Evolutionary conservation across 2,329 filamentous ascomycete species (phyloP).

Genomic region (Hyphodiscus sp.): DNA sequence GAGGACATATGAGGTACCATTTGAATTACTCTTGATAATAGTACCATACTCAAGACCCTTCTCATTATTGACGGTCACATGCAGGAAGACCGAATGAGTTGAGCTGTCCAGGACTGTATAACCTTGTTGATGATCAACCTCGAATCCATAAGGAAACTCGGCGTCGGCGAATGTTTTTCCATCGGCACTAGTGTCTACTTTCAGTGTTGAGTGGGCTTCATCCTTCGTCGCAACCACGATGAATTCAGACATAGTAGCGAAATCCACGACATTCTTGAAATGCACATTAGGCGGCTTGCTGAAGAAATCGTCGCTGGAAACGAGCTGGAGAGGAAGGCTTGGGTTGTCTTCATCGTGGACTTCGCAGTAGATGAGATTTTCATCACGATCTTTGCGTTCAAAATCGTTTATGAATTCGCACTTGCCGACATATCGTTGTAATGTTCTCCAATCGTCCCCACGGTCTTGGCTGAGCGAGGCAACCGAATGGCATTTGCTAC

Average conservation of each 20-base stretch:
- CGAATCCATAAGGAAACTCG: conserved; percentile 79
- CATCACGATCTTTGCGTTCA: conserved; percentile 42
- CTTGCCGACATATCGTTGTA: conserved; percentile 67
- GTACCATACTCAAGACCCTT: conserved; percentile 67
- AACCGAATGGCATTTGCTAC: conserved; percentile 56
- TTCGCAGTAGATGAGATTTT: conserved; percentile 49
- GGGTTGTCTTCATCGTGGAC: conserved; percentile 56
- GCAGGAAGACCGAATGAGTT: conserved; percentile 88
- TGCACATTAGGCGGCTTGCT: conserved; percentile 53
- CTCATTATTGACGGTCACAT: conserved; percentile 71
- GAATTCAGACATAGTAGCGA: conserved; percentile 94
- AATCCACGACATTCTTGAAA: conserved; percentile 69
- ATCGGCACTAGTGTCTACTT: conserved; percentile 78
- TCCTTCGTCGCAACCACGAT: conserved; percentile 76
- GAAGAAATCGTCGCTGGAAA: conserved; percentile 77
- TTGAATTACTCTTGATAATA: conserved; percentile 97
- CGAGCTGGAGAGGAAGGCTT: conserved; percentile 58
- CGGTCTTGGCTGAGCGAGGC: conserved; percentile 75
- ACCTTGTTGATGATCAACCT: conserved; percentile 68
- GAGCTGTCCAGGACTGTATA: conserved; percentile 95
- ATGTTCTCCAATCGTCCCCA: conserved; percentile 71
- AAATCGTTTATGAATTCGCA: conserved; percentile 79
- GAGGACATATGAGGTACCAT: conserved; percentile 89
- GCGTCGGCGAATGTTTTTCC: conserved; percentile 76
- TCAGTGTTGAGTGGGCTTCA: conserved; percentile 60